Evolutionary conservation across 1,139 yeast species (phyloP).

Genomic region (Geotrichum cucujoidarum): DNA sequence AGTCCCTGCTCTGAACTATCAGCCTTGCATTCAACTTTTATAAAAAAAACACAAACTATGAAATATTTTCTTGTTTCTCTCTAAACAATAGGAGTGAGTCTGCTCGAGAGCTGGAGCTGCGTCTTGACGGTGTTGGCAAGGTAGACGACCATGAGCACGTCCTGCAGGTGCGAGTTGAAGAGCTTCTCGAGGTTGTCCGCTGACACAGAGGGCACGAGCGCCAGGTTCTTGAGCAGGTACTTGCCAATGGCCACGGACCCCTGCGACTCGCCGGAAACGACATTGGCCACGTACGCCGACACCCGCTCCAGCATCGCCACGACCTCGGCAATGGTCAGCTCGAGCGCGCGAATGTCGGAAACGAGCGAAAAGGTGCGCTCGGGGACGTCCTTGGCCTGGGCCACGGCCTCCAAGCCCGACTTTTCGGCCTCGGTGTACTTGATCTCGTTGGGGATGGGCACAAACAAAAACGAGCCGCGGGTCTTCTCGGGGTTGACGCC

Average conservation of each 20-base stretch:
- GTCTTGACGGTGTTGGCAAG: slow-evolving; percentile 81
- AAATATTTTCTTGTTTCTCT: background rate
- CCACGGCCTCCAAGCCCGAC: slow-evolving; percentile 35
- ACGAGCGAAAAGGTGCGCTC: slow-evolving; percentile 37
- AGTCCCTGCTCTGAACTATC: no score
- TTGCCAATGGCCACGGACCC: slow-evolving; percentile 59
- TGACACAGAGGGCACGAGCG: slow-evolving; percentile 58
- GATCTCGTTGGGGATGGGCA: slow-evolving; percentile 69
- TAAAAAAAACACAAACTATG: no score
- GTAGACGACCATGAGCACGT: slow-evolving; percentile 76
- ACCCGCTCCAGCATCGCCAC: slow-evolving; percentile 53
- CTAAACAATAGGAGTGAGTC: slow-evolving; percentile 54
- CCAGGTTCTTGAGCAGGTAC: slow-evolving; percentile 57
- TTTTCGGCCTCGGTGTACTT: slow-evolving; percentile 56
- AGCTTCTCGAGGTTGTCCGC: slow-evolving; percentile 54
- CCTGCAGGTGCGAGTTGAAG: slow-evolving; percentile 73
- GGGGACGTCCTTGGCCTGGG: slow-evolving; percentile 37
- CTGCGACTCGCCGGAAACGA: slow-evolving; percentile 43
- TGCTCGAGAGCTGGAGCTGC: slow-evolving; percentile 75
- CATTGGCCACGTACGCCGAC: slow-evolving; percentile 44
- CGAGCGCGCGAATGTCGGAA: slow-evolving; percentile 47
- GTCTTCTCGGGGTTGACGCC: slow-evolving; percentile 47
- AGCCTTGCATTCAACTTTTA: no score
- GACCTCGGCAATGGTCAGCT: slow-evolving; percentile 53
- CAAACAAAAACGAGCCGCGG: slow-evolving; percentile 67